Percentiles rank a stretch among this genome's conserved stretches.
Conservation (phyloP, 441 rosid species). For the Iberis amara region DNA sequence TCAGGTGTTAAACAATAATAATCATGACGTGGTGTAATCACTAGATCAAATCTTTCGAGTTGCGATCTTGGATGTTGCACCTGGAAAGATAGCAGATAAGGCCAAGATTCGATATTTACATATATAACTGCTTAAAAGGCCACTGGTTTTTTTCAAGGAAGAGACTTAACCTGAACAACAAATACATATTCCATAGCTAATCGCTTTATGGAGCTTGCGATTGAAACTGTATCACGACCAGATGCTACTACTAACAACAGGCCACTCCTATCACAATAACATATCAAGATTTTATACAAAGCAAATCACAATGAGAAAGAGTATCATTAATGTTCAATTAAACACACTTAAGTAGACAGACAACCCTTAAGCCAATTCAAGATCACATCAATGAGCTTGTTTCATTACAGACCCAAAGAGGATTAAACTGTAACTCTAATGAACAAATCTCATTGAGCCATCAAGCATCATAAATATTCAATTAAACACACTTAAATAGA, state of each 20-base stretch:
- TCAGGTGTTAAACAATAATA: conserved; percentile 54
- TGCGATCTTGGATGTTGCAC: conserved; percentile 63
- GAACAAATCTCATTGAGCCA: no score
- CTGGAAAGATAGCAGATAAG: conserved; percentile 30
- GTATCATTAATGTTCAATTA: background rate
- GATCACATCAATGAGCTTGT: background rate
- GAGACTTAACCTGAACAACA: conserved; percentile 55
- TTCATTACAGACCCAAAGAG: background rate
- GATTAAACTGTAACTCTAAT: background rate
- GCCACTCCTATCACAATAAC: conserved; percentile 40
- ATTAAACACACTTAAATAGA: no score
- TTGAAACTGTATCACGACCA: conserved; percentile 53
- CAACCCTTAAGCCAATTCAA: background rate
- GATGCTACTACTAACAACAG: conserved; percentile 62
- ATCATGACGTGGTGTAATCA: conserved; percentile 62
- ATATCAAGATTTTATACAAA: no score
- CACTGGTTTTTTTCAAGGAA: background rate
- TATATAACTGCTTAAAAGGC: conserved; percentile 3
- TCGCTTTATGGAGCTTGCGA: conserved; percentile 56
- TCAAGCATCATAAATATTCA: no score
- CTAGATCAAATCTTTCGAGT: conserved; percentile 56
- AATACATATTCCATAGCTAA: conserved; percentile 55
- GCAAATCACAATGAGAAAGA: background rate
- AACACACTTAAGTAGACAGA: background rate
- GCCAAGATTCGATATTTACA: conserved; percentile 11